Percentiles rank a stretch among this genome's conserved stretches.
phyloP scores from a whole-genome alignment of 495 filamentous ascomycete species.

The Trichoderma orchidacearum region DNA sequence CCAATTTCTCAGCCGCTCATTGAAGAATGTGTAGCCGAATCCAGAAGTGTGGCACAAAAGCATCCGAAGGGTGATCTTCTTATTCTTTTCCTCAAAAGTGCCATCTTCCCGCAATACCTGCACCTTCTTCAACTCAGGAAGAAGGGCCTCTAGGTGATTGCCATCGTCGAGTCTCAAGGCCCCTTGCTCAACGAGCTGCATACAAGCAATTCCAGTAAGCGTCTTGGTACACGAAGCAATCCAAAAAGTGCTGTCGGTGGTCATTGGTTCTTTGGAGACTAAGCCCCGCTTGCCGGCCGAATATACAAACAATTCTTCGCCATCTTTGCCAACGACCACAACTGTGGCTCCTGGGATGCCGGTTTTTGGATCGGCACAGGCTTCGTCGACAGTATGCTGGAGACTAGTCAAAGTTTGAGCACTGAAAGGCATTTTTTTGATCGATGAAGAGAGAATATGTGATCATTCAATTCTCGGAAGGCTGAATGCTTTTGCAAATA shows the following conservation, averaged over 20 bases:
- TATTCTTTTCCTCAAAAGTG: constrained; percentile 35
- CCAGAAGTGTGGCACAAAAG: constrained; percentile 45
- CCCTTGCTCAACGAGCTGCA: constrained; percentile 49
- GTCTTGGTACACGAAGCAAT: constrained; percentile 49
- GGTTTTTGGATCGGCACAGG: constrained; percentile 21
- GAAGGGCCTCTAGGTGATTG: constrained; percentile 27
- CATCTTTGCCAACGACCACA: constrained; percentile 32
- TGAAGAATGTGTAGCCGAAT: constrained; percentile 39
- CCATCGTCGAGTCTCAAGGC: constrained; percentile 37
- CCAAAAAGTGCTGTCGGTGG: constrained; percentile 39
- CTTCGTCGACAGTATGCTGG: constrained; percentile 16
- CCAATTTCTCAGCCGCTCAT: constrained; percentile 32
- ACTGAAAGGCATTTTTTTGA: constrained; percentile 5
- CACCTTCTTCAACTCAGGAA: constrained; percentile 35
- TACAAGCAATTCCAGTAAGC: constrained; percentile 38
- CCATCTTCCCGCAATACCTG: constrained; percentile 34
- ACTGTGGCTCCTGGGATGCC: constrained; percentile 32
- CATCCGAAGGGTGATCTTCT: constrained; percentile 47
- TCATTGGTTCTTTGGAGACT: constrained; percentile 24
- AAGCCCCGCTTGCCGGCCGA: constrained; percentile 31
- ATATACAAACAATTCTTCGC: constrained; percentile 32
- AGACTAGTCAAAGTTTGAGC: constrained; percentile 8
- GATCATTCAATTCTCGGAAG: neutral
- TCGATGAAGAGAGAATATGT: neutral
- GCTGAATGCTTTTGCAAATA: neutral